Evolutionary conservation across 78 protist species (phyloP).

Genomic region (Dictyostelium intermedium): DNA sequence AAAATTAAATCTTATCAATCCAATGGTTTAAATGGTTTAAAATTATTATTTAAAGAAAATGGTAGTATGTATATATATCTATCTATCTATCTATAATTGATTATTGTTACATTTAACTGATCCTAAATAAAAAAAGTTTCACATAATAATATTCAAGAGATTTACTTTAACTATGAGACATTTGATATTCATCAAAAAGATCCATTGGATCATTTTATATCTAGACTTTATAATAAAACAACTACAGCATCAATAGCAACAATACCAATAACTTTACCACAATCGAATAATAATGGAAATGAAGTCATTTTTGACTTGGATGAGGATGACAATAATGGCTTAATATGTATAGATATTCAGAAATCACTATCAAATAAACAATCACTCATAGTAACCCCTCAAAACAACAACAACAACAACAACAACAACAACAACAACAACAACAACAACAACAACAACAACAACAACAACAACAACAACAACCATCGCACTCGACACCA

Average conservation of each 20-base stretch:
- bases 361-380: no score
- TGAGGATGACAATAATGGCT: not conserved
- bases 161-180: not conserved
- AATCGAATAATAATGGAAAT: not conserved
- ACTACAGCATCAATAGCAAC: not conserved
- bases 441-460: not conserved
- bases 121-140: not conserved
- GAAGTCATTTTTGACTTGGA: not conserved
- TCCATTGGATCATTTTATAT: not conserved
- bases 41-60: not conserved
- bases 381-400: not conserved
- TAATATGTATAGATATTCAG: no score
- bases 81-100: no score
- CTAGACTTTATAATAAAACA: not conserved
- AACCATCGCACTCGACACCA: not conserved
- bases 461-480: not conserved
- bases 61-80: not conserved
- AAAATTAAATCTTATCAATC: not conserved
- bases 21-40: not conserved
- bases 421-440: not conserved
- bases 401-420: not conserved
- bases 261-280: not conserved
- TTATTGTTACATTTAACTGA: no score
- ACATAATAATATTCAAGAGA: not conserved
- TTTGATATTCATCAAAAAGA: not conserved